phyloP scores from a whole-genome alignment of 148 eudicot species.

The Nepenthes mirabilis region DNA sequence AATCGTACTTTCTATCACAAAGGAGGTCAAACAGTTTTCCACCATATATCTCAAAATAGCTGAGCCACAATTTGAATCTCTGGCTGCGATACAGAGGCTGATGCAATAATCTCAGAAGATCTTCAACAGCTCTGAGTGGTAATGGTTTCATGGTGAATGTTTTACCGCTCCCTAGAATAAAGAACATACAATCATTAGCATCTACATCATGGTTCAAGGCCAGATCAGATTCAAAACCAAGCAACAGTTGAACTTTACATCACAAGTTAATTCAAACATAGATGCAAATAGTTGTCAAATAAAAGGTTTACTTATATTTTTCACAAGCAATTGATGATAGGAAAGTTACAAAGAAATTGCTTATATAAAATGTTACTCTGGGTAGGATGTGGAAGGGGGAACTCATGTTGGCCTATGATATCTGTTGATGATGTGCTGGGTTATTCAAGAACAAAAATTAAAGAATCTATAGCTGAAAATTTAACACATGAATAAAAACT shows the following conservation, averaged over 20 bases:
- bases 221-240: background rate
- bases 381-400: too few species aligned
- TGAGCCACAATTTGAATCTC: slow-evolving; percentile 95
- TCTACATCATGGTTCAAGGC: slow-evolving; percentile 1
- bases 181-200: slow-evolving; percentile 5
- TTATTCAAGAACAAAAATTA: too few species aligned
- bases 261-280: too few species aligned
- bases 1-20: slow-evolving; percentile 64
- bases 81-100: slow-evolving; percentile 78
- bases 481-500: too few species aligned
- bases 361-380: too few species aligned
- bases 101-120: slow-evolving; percentile 69
- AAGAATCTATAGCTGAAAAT: too few species aligned
- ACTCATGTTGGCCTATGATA: too few species aligned
- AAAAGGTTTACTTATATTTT: too few species aligned
- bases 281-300: too few species aligned
- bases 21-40: slow-evolving; percentile 94
- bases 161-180: slow-evolving; percentile 89
- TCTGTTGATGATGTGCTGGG: too few species aligned
- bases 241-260: background rate
- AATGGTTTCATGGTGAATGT: slow-evolving; percentile 97
- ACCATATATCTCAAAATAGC: slow-evolving; percentile 97
- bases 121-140: slow-evolving; percentile 90
- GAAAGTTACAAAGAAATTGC: too few species aligned
- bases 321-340: too few species aligned